These are phyloP conservation scores for Aurinia saxatilis DNA, from an alignment of 345 rosid genomes.

Conservation along the genomic window DNA sequence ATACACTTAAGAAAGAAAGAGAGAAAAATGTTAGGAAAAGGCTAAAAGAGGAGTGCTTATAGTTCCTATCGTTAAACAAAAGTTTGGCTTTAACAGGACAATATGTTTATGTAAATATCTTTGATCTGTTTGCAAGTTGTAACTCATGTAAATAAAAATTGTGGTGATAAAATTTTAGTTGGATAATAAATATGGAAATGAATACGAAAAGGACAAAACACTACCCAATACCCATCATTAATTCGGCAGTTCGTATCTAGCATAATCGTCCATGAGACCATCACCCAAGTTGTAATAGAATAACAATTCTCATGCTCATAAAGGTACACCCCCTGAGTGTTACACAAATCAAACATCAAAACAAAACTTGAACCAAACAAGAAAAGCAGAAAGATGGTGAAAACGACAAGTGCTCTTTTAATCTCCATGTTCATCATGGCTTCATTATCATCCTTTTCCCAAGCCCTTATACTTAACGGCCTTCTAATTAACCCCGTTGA, in stretches of 20 bases:
- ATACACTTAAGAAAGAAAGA: too few species aligned
- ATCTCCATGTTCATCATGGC: background rate
- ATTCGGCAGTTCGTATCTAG: background rate
- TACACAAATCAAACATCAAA: background rate
- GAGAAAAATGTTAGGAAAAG: too few species aligned
- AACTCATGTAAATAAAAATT: background rate
- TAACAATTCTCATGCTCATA: background rate
- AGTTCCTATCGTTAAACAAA: background rate
- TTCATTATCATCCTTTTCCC: background rate
- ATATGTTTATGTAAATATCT: background rate
- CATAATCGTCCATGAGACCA: background rate
- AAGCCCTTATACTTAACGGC: background rate
- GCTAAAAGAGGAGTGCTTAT: too few species aligned
- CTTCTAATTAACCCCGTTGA: background rate
- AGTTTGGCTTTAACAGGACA: background rate
- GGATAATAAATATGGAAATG: background rate
- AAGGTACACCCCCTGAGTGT: background rate
- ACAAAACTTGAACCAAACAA: background rate
- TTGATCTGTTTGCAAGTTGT: slow-evolving; percentile 3
- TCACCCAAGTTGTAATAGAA: background rate
- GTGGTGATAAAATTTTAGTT: background rate
- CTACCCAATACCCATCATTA: background rate
- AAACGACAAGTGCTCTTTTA: background rate
- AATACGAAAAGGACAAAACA: background rate
- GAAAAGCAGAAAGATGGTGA: background rate